Base-by-base conservation (phyloP, 495 filamentous ascomycete species). In the Trichoderma gamsii region DNA sequence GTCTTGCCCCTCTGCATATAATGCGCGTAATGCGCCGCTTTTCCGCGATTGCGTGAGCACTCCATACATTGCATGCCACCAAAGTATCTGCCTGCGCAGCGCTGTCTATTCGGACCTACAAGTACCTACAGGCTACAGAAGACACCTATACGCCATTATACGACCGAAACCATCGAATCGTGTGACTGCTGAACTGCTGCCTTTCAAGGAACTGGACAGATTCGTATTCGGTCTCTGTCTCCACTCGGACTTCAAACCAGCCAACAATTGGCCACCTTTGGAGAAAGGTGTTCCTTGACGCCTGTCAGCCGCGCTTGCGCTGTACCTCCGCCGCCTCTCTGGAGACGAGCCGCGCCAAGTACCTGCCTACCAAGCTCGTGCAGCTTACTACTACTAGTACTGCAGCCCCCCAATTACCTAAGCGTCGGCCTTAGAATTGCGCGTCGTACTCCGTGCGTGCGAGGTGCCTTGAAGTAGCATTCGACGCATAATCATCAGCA, bases 21-120 rank as follows among this genome's bases (percentile, higher is more conserved):
- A 61, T 61, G 56, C 56, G 25, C 56, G 56, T 61, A 61, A 61
- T 61, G 56, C 56, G 56, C 56, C 56, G 29, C 27, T 23, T 61
- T 25, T n/a, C 51, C 51, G 15, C 12, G 56, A 29, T 61, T 32
- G 56, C 56, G 56, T 61, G 56, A 61, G 56, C 56, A 61, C 56
- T 61, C 56, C 56, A 61, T 27, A 61, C n/a, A 4, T 21, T n/a
- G 16, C 49, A 23, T 52, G 4, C 18, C 49, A 21, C 21, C 35
- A 38, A 7, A 38, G 5, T 38, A 29, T 29, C 29, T 29, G 29
- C 29, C 29, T 29, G 29, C 29, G 29, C 29, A 29, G 35, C 35
- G 35, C 9, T 52, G 21, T 18, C 43, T 46, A 46, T 18, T 18
- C 13, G 13, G 13, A 46, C 43, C 43, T 18, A 18, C 3, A 46